These are phyloP conservation scores for Stellera chamaejasme DNA, from an alignment of 345 rosid species.

Conservation along the genomic window DNA sequence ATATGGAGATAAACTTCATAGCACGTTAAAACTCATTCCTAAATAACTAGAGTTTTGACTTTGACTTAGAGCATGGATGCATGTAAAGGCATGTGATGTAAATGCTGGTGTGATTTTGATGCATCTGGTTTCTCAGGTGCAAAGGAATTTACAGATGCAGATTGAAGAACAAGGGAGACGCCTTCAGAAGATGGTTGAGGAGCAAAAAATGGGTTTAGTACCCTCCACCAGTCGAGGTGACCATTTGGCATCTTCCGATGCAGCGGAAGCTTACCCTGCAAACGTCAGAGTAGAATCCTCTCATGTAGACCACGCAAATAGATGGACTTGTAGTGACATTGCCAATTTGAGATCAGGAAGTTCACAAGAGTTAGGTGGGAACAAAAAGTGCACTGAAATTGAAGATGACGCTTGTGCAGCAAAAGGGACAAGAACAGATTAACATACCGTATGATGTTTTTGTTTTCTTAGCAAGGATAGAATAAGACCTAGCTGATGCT, in stretches of 20 bases:
- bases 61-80: too few species aligned
- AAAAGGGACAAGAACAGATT: conserved; percentile 43
- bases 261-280: conserved; percentile 15
- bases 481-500: too few species aligned
- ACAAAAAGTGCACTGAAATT: conserved; percentile 14
- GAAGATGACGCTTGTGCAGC: conserved; percentile 21
- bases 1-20: too few species aligned
- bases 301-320: conserved; percentile 16
- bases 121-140: conserved; percentile 34
- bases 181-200: conserved; percentile 88
- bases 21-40: too few species aligned
- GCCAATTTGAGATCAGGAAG: conserved; percentile 13
- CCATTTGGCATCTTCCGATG: conserved; percentile 15
- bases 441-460: too few species aligned
- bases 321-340: background rate
- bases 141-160: conserved; percentile 71
- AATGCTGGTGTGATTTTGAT: too few species aligned
- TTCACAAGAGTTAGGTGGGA: conserved; percentile 15
- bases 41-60: too few species aligned
- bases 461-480: too few species aligned
- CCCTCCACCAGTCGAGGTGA: conserved; percentile 39
- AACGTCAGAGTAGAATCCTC: conserved; percentile 23
- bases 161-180: conserved; percentile 88
- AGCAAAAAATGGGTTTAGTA: conserved; percentile 49
- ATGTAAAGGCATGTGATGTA: too few species aligned